Conservation (phyloP, 345 rosid species). For the Odontarrhena argentea region DNA sequence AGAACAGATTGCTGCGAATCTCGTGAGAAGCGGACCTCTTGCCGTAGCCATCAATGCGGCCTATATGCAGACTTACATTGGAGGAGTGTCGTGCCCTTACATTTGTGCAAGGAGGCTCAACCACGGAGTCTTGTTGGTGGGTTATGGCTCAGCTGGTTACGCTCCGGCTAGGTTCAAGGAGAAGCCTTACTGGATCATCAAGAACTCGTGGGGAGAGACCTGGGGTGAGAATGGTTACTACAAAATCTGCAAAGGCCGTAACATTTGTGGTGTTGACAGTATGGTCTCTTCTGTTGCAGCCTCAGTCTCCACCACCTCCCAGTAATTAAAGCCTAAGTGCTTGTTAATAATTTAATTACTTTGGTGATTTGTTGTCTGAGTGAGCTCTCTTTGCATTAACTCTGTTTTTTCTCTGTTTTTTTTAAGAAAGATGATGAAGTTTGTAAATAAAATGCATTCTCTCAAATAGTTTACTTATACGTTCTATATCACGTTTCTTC, state of each 20-base stretch:
- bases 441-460: slow-evolving; percentile 34
- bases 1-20: slow-evolving; percentile 91
- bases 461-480: too few relatives aligned
- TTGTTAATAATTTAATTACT: slow-evolving; percentile 3
- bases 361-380: slow-evolving; percentile 33
- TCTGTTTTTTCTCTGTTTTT: slow-evolving; percentile 30
- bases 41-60: slow-evolving; percentile 87
- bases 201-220: slow-evolving; percentile 88
- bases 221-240: slow-evolving; percentile 95
- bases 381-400: slow-evolving; percentile 16
- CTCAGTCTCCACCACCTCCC: slow-evolving; percentile 37
- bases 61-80: slow-evolving; percentile 89
- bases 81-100: slow-evolving; percentile 91
- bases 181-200: slow-evolving; percentile 90
- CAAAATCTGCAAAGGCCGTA: slow-evolving; percentile 84
- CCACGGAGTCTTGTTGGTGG: slow-evolving; percentile 87
- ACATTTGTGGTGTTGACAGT: slow-evolving; percentile 87
- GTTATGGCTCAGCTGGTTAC: slow-evolving; percentile 82
- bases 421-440: slow-evolving; percentile 23
- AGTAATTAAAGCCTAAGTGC: background rate
- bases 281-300: slow-evolving; percentile 92
- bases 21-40: slow-evolving; percentile 85
- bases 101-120: slow-evolving; percentile 76
- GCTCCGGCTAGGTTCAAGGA: slow-evolving; percentile 84
- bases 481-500: too few relatives aligned